Conservation (phyloP, 2,329 filamentous ascomycete species). For the Parascedosporium putredinis region DNA sequence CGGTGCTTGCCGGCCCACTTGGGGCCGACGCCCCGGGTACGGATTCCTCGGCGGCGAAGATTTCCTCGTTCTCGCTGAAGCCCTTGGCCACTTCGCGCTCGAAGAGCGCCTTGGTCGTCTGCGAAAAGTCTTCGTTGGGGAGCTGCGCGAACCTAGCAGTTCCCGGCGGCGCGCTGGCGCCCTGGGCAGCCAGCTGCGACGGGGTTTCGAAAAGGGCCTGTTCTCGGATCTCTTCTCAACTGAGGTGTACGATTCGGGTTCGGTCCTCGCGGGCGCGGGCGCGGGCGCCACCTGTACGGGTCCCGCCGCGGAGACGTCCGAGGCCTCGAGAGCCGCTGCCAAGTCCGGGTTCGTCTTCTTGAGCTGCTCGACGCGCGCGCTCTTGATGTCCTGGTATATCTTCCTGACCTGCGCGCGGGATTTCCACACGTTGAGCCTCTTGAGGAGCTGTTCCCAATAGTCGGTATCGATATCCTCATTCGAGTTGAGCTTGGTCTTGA, state of each 20-base stretch:
- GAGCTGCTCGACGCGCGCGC: constrained; percentile 56
- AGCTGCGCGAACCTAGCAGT: constrained; percentile 59
- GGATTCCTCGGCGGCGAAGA: constrained; percentile 83
- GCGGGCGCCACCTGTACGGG: neutral
- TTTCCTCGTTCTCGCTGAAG: constrained; percentile 87
- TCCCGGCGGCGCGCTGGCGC: constrained; percentile 35
- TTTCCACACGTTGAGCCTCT: constrained; percentile 80
- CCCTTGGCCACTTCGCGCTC: constrained; percentile 88
- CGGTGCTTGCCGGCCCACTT: constrained; percentile 78
- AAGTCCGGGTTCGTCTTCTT: constrained; percentile 58
- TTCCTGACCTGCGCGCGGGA: constrained; percentile 74
- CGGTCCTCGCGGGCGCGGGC: neutral
- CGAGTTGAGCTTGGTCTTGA: constrained; percentile 73
- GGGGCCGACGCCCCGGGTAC: constrained; percentile 53
- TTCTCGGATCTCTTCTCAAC: constrained; percentile 26
- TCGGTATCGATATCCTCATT: constrained; percentile 88
- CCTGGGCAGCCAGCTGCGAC: constrained; percentile 12
- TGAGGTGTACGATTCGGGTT: constrained; percentile 1
- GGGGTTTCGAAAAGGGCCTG: constrained; percentile 1
- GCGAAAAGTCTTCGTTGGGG: constrained; percentile 70
- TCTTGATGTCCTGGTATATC: constrained; percentile 66
- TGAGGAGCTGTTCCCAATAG: constrained; percentile 91
- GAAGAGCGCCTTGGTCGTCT: constrained; percentile 79
- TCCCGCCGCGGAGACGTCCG: constrained; percentile 1
- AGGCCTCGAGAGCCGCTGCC: constrained; percentile 27